Percentiles rank a stretch among this genome's conserved stretches.
Conservation (phyloP, 805 yeast genomes). For the Lipomyces sp. region DNA sequence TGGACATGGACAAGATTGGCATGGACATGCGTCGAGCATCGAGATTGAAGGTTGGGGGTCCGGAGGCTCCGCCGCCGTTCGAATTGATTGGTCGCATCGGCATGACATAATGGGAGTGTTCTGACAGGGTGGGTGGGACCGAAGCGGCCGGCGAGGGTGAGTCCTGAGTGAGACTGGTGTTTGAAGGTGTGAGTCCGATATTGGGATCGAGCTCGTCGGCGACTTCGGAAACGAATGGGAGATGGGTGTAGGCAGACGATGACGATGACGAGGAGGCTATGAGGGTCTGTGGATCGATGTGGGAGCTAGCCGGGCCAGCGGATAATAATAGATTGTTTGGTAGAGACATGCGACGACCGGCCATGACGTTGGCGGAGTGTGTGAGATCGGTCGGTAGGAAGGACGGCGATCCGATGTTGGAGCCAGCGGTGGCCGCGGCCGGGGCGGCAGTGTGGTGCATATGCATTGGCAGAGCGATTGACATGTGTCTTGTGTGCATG, state of each 20-base stretch:
- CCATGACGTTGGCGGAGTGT: conserved; percentile 21
- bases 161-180: not conserved
- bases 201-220: not conserved
- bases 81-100: not conserved
- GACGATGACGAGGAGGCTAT: not conserved
- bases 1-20: conserved; percentile 19
- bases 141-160: conserved; percentile 1
- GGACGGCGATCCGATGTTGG: not conserved
- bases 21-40: conserved; percentile 3
- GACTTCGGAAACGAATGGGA: conserved; percentile 2
- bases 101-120: not conserved
- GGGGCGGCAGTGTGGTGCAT: not conserved
- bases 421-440: not conserved
- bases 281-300: conserved; percentile 10
- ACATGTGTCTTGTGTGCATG: not conserved
- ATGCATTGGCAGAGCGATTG: not conserved
- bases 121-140: not conserved
- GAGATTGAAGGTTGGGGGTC: not conserved
- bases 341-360: conserved; percentile 21
- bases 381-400: conserved; percentile 19
- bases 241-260: not conserved
- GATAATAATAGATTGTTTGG: not conserved
- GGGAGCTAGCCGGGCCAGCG: conserved; percentile 1
- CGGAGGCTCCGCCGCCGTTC: not conserved
- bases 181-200: not conserved